Conservation (phyloP, 345 rosid genomes). For the Kandelia obovata region DNA sequence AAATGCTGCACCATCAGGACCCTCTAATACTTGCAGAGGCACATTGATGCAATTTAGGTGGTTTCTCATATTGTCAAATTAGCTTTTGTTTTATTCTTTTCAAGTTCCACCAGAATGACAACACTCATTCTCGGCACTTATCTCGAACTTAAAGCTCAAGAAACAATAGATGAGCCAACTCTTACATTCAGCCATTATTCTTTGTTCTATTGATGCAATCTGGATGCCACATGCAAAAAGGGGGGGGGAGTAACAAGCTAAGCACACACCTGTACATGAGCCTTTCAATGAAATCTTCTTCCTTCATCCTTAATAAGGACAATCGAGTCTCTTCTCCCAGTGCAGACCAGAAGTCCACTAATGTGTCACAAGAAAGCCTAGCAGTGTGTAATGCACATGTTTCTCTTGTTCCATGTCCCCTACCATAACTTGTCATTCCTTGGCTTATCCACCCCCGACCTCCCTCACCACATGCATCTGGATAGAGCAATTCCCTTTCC, state of each 20-base stretch:
- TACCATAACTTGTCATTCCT: slow-evolving; percentile 72
- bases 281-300: slow-evolving; percentile 96
- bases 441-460: slow-evolving; percentile 98
- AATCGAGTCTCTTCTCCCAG: slow-evolving; percentile 80
- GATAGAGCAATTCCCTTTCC: slow-evolving; percentile 90
- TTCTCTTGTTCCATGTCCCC: slow-evolving; percentile 90
- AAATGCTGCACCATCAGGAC: neutral
- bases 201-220: slow-evolving; percentile 8
- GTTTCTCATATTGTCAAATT: neutral
- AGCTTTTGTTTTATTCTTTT: slow-evolving; percentile 11
- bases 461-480: slow-evolving; percentile 98
- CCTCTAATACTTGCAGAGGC: neutral
- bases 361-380: slow-evolving; percentile 83
- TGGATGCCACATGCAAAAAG: slow-evolving; percentile 4
- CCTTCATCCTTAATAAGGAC: slow-evolving; percentile 92
- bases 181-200: slow-evolving; percentile 12
- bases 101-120: slow-evolving; percentile 13
- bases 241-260: slow-evolving; percentile 11
- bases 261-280: slow-evolving; percentile 75
- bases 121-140: slow-evolving; percentile 8
- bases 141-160: neutral
- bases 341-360: slow-evolving; percentile 93
- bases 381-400: slow-evolving; percentile 92
- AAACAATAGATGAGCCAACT: slow-evolving; percentile 2
- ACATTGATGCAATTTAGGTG: neutral